Evolutionary conservation across 208 protist species (phyloP).

Genomic region (Trypanosoma boissoni): DNA sequence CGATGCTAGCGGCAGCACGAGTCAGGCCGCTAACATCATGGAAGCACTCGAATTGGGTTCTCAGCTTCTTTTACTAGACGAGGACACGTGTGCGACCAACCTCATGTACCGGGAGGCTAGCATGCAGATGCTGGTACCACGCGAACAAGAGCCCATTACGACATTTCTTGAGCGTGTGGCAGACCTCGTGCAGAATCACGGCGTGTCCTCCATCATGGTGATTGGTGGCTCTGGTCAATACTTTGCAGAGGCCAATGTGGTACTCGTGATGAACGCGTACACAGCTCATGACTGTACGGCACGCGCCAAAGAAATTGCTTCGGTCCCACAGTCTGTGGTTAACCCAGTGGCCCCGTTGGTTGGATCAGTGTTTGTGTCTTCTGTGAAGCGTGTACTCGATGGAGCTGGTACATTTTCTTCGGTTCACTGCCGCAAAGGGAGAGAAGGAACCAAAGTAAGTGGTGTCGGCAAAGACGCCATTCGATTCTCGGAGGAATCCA

Average conservation of each 20-base stretch:
- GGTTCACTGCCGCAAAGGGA: slow-evolving; percentile 14
- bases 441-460: slow-evolving; percentile 53
- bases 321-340: not conserved
- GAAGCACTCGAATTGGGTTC: slow-evolving; percentile 93
- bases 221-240: slow-evolving; percentile 93
- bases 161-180: slow-evolving; percentile 80
- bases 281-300: slow-evolving; percentile 65
- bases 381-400: slow-evolving; percentile 19
- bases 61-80: slow-evolving; percentile 89
- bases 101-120: slow-evolving; percentile 93
- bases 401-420: slow-evolving; percentile 20
- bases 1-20: slow-evolving; percentile 91
- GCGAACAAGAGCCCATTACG: slow-evolving; percentile 91
- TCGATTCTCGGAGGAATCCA: slow-evolving; percentile 52
- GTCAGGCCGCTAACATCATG: slow-evolving; percentile 91
- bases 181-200: slow-evolving; percentile 57
- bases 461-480: slow-evolving; percentile 33
- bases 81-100: slow-evolving; percentile 96
- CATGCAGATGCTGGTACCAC: slow-evolving; percentile 89
- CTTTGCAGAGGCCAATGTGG: slow-evolving; percentile 85
- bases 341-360: too few relatives aligned
- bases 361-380: slow-evolving; percentile 12
- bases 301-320: slow-evolving; percentile 56
- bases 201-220: slow-evolving; percentile 85
- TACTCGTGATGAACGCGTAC: slow-evolving; percentile 90